Conservation (phyloP, 2,329 filamentous ascomycete species). For the Rutstroemia sp. region DNA sequence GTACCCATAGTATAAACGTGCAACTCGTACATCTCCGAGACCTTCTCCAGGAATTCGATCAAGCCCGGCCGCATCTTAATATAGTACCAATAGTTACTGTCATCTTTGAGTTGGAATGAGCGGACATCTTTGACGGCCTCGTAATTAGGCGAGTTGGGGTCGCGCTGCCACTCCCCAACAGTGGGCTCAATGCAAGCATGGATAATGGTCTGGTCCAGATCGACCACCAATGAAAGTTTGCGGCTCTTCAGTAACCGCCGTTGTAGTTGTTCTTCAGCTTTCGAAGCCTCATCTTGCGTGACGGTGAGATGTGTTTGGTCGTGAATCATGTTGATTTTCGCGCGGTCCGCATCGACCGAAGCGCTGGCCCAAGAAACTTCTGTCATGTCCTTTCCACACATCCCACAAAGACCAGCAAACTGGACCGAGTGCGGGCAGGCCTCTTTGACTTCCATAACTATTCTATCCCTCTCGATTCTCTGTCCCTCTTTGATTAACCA, state of each 20-base stretch:
- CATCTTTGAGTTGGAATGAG: constrained; percentile 82
- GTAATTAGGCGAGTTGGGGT: constrained; percentile 84
- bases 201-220: constrained; percentile 97
- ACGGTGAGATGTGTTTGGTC: constrained; percentile 83
- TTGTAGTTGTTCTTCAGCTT: constrained; percentile 81
- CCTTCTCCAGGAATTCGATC: constrained; percentile 67
- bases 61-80: constrained; percentile 94
- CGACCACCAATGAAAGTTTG: constrained; percentile 89
- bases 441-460: constrained; percentile 74
- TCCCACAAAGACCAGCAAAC: constrained; percentile 81
- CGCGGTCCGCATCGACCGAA: constrained; percentile 70
- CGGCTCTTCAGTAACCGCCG: constrained; percentile 69
- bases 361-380: constrained; percentile 80
- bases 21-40: constrained; percentile 80
- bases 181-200: constrained; percentile 97
- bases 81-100: constrained; percentile 91
- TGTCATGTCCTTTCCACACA: constrained; percentile 96
- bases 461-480: constrained; percentile 50
- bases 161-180: constrained; percentile 88
- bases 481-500: constrained; percentile 70
- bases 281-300: constrained; percentile 71
- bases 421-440: constrained; percentile 86
- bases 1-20: constrained; percentile 99
- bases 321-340: constrained; percentile 91
- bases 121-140: constrained; percentile 82